Base-by-base conservation (phyloP, 2,329 filamentous ascomycete genomes). In the Neonectria magnoliae region DNA sequence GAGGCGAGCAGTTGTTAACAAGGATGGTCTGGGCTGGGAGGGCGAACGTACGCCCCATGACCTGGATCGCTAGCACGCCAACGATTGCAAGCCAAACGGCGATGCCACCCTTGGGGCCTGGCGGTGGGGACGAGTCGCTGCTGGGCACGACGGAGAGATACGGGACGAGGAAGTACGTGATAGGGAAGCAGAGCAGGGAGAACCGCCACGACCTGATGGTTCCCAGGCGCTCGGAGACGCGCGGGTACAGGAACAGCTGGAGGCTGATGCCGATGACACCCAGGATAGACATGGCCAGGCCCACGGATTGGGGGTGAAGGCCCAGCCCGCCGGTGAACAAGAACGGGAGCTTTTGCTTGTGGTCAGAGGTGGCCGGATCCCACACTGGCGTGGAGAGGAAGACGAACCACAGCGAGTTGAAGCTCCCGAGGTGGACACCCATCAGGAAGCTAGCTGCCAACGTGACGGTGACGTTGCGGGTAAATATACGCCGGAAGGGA, bases 221-320 rank as follows among this genome's bases (percentile, higher is more conserved):
- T 0, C 69, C 68, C 0, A 71, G 59, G 1, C 60, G 64, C 1
- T 31, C 67, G 1, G 70, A 68, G 11, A 71, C 50, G 3, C 48
- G 48, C 0, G 70, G 69, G 16, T 72, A 65, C 1, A 73, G 33
- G 4, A 73, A 58, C 3, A 80, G 66, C 62, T 80, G 78, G 50
- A 96, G 82, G 0, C 84, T 80, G 41, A 96, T 90, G n/a, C 93
- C 93, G 47, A 95, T 88, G 53, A 87, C 79, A 9, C 93, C 93
- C 16, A 96, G 85, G 56, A 92, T 89, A 2, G 92, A 89, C 81
- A 94, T 93, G 5, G 91, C 91, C 47, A 92, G 80, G n/a, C 93
- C 93, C 33, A 96, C 91, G 2, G 87, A 86, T 1, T 86, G 84
- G 0, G 92, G 89, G 0, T 87, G 87, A 57, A 96, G 85, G n/a